Evolutionary conservation across 768 basidiomycete genomes (phyloP).

Genomic region (Amanita brunnescens): DNA sequence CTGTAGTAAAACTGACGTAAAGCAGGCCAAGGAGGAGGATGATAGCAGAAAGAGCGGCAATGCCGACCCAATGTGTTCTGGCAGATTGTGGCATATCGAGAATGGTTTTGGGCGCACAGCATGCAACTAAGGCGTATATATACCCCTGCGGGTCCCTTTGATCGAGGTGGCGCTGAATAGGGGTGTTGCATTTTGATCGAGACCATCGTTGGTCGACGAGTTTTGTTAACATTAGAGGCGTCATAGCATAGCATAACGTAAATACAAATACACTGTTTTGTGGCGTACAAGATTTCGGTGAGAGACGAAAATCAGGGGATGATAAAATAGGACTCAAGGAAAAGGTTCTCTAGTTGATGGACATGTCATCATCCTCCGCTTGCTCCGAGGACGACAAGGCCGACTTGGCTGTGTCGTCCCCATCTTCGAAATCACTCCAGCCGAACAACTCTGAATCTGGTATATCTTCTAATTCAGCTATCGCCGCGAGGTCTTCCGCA

Average conservation of each 20-base stretch:
- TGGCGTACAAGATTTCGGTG: not conserved
- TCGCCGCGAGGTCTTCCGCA: conserved; percentile 41
- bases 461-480: conserved; percentile 42
- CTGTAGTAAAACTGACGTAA: not conserved
- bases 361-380: conserved; percentile 23
- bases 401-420: not conserved
- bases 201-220: not conserved
- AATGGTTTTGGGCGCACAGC: too few relatives aligned
- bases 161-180: not conserved
- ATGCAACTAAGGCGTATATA: not conserved
- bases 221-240: too few relatives aligned
- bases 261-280: not conserved
- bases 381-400: not conserved
- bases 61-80: not conserved
- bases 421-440: conserved; percentile 25
- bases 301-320: not conserved
- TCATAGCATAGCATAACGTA: not conserved
- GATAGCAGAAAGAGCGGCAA: conserved; percentile 1
- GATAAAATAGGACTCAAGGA: not conserved
- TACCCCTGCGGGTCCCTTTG: not conserved
- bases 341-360: conserved; percentile 15
- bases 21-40: not conserved
- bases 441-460: conserved; percentile 32
- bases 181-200: not conserved
- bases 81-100: not conserved